Percentiles rank a stretch among this genome's conserved stretches.
These are phyloP conservation scores for Aegilops sharonensis DNA, from an alignment of 176 grass and related monocot genomes.

Conservation along the genomic window DNA sequence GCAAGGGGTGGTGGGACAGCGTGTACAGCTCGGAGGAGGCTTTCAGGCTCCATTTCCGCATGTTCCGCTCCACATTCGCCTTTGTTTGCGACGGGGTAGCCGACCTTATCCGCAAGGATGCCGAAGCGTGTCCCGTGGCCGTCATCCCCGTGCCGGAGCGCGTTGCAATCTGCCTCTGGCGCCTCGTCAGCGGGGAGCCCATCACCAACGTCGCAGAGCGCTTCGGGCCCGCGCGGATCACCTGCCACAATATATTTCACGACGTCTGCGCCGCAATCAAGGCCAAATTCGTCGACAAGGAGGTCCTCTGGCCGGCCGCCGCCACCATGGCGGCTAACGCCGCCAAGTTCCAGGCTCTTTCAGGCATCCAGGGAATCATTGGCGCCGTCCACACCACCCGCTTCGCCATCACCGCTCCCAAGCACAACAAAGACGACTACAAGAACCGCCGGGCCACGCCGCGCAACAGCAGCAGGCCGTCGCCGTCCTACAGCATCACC, in stretches of 20 bases:
- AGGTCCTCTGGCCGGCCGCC: slow-evolving; percentile 49
- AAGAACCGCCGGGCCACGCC: slow-evolving; percentile 81
- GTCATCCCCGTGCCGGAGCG: slow-evolving; percentile 74
- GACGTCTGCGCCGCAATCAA: slow-evolving; percentile 79
- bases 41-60: slow-evolving; percentile 78
- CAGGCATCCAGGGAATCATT: slow-evolving; percentile 59
- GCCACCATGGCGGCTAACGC: slow-evolving; percentile 5
- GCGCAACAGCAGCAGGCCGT: slow-evolving; percentile 56
- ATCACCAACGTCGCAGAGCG: slow-evolving; percentile 57
- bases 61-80: slow-evolving; percentile 73
- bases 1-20: slow-evolving; percentile 81
- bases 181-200: slow-evolving; percentile 68
- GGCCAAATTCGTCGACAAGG: slow-evolving; percentile 53
- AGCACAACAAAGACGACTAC: slow-evolving; percentile 54
- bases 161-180: slow-evolving; percentile 79
- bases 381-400: slow-evolving; percentile 86
- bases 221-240: slow-evolving; percentile 80
- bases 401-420: slow-evolving; percentile 81
- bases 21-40: slow-evolving; percentile 41
- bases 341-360: slow-evolving; percentile 35
- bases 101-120: slow-evolving; percentile 61
- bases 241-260: slow-evolving; percentile 80
- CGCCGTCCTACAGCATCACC: slow-evolving; percentile 63
- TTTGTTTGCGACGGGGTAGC: slow-evolving; percentile 57
- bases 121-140: neutral